Base-by-base conservation (phyloP, 176 grass and related monocot genomes). In the Tillandsia fasciculata region DNA sequence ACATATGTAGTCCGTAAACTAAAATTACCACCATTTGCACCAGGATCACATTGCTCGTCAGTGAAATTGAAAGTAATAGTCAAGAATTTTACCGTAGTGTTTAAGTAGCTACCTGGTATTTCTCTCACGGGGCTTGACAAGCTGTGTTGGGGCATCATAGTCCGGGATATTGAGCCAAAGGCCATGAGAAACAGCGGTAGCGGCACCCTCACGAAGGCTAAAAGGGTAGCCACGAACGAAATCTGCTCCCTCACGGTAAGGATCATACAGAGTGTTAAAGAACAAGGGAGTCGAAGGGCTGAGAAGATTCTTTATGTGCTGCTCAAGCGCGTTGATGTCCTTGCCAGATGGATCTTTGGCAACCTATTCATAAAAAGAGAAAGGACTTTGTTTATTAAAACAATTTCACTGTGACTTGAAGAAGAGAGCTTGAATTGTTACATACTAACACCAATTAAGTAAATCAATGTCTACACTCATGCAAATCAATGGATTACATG, bases 111-210 rank as follows among this genome's bases (percentile, higher is more conserved):
- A 77, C 85, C 87, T 85, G 2, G 8, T 67, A 52, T 89, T 89
- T 77, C 79, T 89, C 72, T 89, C 87, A 48, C 48, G 79, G 12
- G 87, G 87, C 68, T 89, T 89, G 22, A 89, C 87, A 77, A 89
- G 87, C 69, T 89, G 87, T 47, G 87, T 89, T 68, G 87, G 87
- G 26, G 87, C 87, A 82, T 89, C 87, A 48, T 89, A 85, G 64
- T 89, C 87, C 11, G 87, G 87, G 76, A 89, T 80, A 76, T 89
- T 89, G 48, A 89, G 87, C 87, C 87, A 89, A 70, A 85, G 79
- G 51, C 87, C 87, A 27, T 89, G 87, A 64, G 87, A 89, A 63
- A 89, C 79, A 56, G 79, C 87, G 82, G 87, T 85, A 56, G 79
- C 72, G 48, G 59, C 72, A 74, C 87, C 87, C 76, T 89, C 87